Evolutionary conservation across 371 early-diverging fungal genomes (phyloP).

Genomic region (Smittium culicis): DNA sequence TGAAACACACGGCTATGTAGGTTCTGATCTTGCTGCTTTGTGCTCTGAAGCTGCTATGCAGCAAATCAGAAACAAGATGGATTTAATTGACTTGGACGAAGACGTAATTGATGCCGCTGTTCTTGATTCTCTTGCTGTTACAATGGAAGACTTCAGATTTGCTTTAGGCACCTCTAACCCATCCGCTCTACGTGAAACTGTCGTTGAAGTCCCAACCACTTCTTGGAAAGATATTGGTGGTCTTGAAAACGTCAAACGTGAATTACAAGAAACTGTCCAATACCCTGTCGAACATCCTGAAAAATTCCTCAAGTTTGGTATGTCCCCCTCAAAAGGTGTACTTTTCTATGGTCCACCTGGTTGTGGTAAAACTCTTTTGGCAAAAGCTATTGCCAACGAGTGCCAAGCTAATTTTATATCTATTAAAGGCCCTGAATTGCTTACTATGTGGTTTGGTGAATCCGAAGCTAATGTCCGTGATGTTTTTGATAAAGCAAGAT

Average conservation of each 20-base stretch:
- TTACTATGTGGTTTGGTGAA: conserved; percentile 99
- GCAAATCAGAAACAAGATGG: conserved; percentile 99
- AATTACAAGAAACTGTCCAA: conserved; percentile 99
- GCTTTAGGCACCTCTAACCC: conserved; percentile 97
- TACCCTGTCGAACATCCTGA: conserved; percentile 99
- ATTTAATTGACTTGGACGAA: conserved; percentile 96
- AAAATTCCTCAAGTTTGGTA: conserved; percentile 99
- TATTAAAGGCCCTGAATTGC: conserved; percentile 99
- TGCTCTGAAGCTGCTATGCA: conserved; percentile 99
- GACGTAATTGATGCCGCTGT: conserved; percentile 98
- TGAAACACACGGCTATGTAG: conserved; percentile 96
- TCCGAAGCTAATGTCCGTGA: conserved; percentile 99
- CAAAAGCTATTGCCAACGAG: conserved; percentile 99
- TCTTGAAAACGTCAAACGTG: conserved; percentile 95
- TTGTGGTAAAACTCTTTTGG: conserved; percentile 99
- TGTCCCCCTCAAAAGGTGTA: conserved; percentile 99
- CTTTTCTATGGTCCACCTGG: conserved; percentile 99
- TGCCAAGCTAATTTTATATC: conserved; percentile 99
- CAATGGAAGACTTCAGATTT: conserved; percentile 97
- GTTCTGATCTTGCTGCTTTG: conserved; percentile 95
- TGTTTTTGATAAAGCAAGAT: conserved; percentile 99
- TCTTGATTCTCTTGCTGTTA: conserved; percentile 93
- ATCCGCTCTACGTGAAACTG: conserved; percentile 98
- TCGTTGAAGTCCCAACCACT: conserved; percentile 98
- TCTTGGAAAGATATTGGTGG: conserved; percentile 99